phyloP scores from a whole-genome alignment of 805 yeast genomes.

The Pachysolen tannophilus region DNA sequence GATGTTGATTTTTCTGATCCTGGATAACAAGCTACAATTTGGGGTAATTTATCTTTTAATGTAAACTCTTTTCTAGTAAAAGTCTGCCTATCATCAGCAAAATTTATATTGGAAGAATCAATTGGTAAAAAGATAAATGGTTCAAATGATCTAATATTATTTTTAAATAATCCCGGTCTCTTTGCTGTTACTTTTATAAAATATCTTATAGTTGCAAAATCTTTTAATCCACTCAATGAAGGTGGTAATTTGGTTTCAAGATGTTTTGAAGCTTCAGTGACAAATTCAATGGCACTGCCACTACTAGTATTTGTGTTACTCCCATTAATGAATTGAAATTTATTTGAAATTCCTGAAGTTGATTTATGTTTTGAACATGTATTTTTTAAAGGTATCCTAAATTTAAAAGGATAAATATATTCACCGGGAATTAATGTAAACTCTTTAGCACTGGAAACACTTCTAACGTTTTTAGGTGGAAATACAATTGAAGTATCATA shows the following conservation, averaged over 20 bases:
- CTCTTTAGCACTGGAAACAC: constrained; percentile 33
- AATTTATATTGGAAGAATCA: constrained; percentile 23
- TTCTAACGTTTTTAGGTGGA: constrained; percentile 41
- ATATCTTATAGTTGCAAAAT: constrained; percentile 35
- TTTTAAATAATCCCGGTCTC: constrained; percentile 37
- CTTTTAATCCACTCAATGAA: constrained; percentile 16
- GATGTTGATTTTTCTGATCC: background rate
- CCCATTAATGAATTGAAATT: background rate
- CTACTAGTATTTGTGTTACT: no score
- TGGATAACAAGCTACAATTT: constrained; percentile 29
- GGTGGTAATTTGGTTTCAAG: constrained; percentile 17
- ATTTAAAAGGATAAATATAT: constrained; percentile 41
- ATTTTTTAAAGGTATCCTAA: constrained; percentile 32
- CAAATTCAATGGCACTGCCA: background rate
- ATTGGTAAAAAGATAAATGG: constrained; percentile 51
- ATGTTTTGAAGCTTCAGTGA: constrained; percentile 10
- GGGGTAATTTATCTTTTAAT: constrained; percentile 33
- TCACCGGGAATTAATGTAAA: constrained; percentile 43
- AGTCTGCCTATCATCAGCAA: constrained; percentile 30
- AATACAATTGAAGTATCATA: constrained; percentile 43
- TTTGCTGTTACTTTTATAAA: constrained; percentile 56
- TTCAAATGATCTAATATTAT: constrained; percentile 36
- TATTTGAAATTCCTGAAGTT: constrained; percentile 6
- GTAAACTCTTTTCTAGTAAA: constrained; percentile 35
- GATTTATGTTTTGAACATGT: constrained; percentile 21